Evolutionary conservation across 768 basidiomycete species (phyloP).

Genomic region (Suillus subalutaceus): DNA sequence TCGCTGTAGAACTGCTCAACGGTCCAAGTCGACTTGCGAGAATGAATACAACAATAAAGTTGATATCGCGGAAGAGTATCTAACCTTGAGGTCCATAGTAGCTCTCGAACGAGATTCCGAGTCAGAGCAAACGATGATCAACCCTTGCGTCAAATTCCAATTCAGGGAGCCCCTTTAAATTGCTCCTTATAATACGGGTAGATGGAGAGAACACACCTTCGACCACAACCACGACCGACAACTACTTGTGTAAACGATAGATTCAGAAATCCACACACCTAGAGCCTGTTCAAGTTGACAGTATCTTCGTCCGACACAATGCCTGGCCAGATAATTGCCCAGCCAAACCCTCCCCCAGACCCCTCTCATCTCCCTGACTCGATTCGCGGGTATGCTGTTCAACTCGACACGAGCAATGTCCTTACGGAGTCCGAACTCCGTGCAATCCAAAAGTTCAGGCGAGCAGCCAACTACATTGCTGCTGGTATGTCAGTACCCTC

Average conservation of each 20-base stretch:
- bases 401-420: slow-evolving; percentile 48
- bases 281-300: background rate
- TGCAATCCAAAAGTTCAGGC: slow-evolving; percentile 54
- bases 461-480: slow-evolving; percentile 71
- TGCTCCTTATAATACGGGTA: background rate
- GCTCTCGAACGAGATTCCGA: background rate
- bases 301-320: slow-evolving; percentile 32
- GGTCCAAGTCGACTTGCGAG: background rate
- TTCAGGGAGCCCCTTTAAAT: background rate
- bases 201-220: background rate
- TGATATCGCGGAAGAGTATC: background rate
- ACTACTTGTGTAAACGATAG: background rate
- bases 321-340: slow-evolving; percentile 60
- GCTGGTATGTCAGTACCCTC: slow-evolving; percentile 50
- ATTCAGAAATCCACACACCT: background rate
- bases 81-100: background rate
- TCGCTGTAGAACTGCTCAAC: background rate
- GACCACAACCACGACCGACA: background rate
- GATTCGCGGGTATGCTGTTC: slow-evolving; percentile 50
- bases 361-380: slow-evolving; percentile 66
- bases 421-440: slow-evolving; percentile 55
- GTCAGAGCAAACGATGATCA: background rate
- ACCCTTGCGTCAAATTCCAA: background rate
- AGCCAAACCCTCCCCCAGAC: slow-evolving; percentile 72
- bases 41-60: background rate